Evolutionary conservation across 139 green algal species (phyloP).

Genomic region (Volvox reticuliferus): DNA sequence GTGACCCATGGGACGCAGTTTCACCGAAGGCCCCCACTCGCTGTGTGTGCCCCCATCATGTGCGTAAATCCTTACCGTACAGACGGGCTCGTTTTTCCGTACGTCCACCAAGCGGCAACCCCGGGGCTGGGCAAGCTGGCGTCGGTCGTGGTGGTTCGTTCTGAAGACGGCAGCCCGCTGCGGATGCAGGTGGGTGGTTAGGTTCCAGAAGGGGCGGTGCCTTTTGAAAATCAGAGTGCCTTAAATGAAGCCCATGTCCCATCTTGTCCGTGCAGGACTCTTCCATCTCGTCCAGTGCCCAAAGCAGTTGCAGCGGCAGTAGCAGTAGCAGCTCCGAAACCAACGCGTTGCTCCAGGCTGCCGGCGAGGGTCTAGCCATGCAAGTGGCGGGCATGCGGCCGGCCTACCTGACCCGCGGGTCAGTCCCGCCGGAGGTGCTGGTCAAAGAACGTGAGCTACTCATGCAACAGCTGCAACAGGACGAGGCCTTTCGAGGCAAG

Average conservation of each 20-base stretch:
- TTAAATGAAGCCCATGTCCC: too few relatives aligned
- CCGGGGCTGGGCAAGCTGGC: conserved; percentile 67
- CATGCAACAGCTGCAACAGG: conserved; percentile 47
- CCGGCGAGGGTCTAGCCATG: conserved; percentile 75
- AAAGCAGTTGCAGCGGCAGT: not conserved
- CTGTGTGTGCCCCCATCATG: too few relatives aligned
- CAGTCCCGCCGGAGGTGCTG: conserved; percentile 68
- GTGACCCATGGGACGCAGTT: not conserved
- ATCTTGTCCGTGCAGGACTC: too few relatives aligned
- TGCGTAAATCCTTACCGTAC: not conserved
- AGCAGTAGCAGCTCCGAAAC: not conserved
- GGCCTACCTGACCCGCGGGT: conserved; percentile 62
- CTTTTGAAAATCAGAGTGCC: too few relatives aligned
- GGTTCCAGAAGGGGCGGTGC: not conserved
- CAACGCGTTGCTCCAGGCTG: conserved; percentile 37
- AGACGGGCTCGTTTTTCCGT: conserved; percentile 66
- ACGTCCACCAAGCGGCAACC: conserved; percentile 72
- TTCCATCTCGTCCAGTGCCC: too few relatives aligned
- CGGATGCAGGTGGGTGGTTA: not conserved
- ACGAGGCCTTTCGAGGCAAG: not conserved
- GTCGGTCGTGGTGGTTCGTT: conserved; percentile 59
- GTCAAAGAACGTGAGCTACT: conserved; percentile 66
- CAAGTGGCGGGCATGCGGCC: conserved; percentile 82
- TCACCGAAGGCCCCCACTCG: too few relatives aligned
- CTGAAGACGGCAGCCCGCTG: not conserved